These are phyloP conservation scores for Discostella stelligera DNA, from an alignment of 352 stramenopile species.

Conservation along the genomic window DNA sequence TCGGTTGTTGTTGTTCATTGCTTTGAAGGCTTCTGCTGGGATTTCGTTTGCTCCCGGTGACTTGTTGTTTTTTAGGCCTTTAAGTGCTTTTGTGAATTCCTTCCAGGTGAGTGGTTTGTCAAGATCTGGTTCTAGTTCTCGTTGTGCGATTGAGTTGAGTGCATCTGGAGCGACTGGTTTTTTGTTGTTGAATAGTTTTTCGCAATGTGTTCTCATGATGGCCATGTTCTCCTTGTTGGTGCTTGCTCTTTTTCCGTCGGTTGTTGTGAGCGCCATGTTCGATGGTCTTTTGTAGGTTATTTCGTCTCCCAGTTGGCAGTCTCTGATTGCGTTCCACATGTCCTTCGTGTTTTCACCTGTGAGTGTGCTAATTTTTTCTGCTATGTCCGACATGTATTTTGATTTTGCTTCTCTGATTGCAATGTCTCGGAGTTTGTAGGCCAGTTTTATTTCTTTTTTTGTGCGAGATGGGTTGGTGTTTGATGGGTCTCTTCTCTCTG, in stretches of 20 bases:
- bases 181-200: constrained; percentile 33
- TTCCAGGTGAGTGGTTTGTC: constrained; percentile 11
- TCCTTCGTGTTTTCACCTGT: neutral
- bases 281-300: neutral
- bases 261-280: constrained; percentile 10
- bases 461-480: neutral
- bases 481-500: neutral
- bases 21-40: no score
- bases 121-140: neutral
- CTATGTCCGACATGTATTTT: neutral
- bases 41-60: no score
- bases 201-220: constrained; percentile 14
- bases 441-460: constrained; percentile 3
- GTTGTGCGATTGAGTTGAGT: constrained; percentile 22
- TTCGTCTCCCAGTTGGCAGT: neutral
- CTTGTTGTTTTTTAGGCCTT: no score
- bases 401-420: constrained; percentile 1
- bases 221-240: constrained; percentile 30
- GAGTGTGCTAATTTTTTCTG: neutral
- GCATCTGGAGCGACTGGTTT: neutral
- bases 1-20: constrained; percentile 27
- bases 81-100: constrained; percentile 26
- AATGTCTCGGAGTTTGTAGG: neutral
- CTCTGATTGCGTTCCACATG: constrained; percentile 2
- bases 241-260: constrained; percentile 23